Conservation (phyloP, 352 stramenopile genomes). For the Globisporangium uncinulatum region DNA sequence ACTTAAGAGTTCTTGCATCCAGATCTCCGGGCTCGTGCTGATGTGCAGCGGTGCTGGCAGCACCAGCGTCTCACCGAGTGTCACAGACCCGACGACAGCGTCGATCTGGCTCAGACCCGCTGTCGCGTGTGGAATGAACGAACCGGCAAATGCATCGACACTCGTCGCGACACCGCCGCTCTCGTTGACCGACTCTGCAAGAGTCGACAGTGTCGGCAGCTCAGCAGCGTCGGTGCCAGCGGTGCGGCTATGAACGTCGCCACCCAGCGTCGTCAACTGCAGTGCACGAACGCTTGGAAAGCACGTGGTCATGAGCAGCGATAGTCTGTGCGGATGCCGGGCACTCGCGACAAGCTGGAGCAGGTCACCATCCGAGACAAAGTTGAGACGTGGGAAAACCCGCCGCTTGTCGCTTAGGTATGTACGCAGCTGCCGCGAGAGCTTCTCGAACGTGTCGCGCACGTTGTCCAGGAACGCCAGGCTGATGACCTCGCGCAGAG, state of each 20-base stretch:
- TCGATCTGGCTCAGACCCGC: constrained; percentile 30
- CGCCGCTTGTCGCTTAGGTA: constrained; percentile 61
- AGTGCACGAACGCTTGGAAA: constrained; percentile 38
- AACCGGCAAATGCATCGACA: neutral
- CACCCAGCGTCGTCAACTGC: constrained; percentile 15
- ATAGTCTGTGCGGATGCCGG: constrained; percentile 24
- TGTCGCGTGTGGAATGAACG: neutral
- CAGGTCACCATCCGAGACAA: constrained; percentile 58
- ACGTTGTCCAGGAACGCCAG: constrained; percentile 37
- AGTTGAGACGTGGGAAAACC: constrained; percentile 53
- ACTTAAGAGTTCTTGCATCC: constrained; percentile 57
- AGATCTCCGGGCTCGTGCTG: constrained; percentile 44
- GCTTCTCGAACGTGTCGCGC: constrained; percentile 36
- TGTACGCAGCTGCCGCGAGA: constrained; percentile 46
- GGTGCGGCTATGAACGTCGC: neutral
- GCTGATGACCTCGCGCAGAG: constrained; percentile 56
- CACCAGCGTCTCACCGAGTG: constrained; percentile 22
- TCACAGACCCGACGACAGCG: constrained; percentile 23
- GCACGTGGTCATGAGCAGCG: constrained; percentile 43
- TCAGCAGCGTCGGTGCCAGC: neutral
- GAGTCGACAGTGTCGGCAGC: constrained; percentile 2
- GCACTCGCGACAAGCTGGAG: constrained; percentile 48
- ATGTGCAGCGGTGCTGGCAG: constrained; percentile 32
- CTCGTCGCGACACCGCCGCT: neutral
- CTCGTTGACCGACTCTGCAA: constrained; percentile 11